Evolutionary conservation across 75 land plant species (phyloP).

Genomic region (Chamaecyparis obtusa): DNA sequence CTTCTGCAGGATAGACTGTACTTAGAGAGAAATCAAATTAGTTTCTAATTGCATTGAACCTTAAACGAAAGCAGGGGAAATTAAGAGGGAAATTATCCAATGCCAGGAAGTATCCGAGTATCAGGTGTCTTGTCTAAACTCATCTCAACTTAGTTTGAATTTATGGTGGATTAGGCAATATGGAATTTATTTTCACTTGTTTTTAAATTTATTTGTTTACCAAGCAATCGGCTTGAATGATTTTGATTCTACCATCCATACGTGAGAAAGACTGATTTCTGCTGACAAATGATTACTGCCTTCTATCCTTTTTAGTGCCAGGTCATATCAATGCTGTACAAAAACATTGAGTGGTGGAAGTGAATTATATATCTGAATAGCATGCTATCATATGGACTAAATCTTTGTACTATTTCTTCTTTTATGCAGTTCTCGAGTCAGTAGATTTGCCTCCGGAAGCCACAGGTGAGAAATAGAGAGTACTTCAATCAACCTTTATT

Average conservation of each 20-base stretch:
- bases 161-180: not conserved
- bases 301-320: too few species aligned
- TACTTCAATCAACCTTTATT: not conserved
- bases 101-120: not conserved
- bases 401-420: not conserved
- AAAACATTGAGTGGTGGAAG: not conserved
- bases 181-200: not conserved
- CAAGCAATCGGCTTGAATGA: not conserved
- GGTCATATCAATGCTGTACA: not conserved
- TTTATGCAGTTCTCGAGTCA: not conserved
- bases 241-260: not conserved
- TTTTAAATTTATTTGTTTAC: not conserved
- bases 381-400: not conserved
- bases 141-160: not conserved
- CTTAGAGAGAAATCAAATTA: not conserved
- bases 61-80: not conserved
- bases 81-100: not conserved
- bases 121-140: not conserved
- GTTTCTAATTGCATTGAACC: not conserved
- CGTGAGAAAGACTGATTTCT: not conserved
- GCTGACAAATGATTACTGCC: not conserved
- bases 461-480: not conserved
- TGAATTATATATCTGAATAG: not conserved
- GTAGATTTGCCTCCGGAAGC: not conserved
- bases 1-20: not conserved